A percentile compares a stretch with the other conserved stretches of the same genome.
Evolutionary conservation across 768 basidiomycete genomes (phyloP).

Genomic region (Hygrocybe coccinea): DNA sequence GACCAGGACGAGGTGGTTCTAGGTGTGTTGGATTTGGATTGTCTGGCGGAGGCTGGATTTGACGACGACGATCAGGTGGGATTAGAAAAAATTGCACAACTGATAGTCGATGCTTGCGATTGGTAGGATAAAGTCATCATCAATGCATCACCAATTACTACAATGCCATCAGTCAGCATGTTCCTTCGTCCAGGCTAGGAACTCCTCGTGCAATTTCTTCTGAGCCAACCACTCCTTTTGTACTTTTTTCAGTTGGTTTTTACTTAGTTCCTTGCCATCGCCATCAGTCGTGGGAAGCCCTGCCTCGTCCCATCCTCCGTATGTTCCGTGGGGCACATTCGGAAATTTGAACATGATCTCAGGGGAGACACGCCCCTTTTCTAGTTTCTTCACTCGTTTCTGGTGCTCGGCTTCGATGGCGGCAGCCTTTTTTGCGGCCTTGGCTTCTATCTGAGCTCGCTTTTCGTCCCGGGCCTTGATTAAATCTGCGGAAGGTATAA

Average conservation of each 20-base stretch:
- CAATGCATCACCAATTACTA: background rate
- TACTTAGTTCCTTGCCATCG: conserved; percentile 80
- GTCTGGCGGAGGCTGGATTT: conserved; percentile 66
- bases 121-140: conserved; percentile 42
- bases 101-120: conserved; percentile 60
- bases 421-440: conserved; percentile 74
- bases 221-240: conserved; percentile 70
- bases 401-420: conserved; percentile 57
- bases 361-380: conserved; percentile 75
- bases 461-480: conserved; percentile 88
- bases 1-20: conserved; percentile 30
- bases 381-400: conserved; percentile 73
- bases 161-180: conserved; percentile 13
- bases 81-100: conserved; percentile 62
- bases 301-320: conserved; percentile 75
- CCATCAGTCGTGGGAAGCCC: conserved; percentile 85
- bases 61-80: conserved; percentile 73
- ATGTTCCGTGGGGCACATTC: conserved; percentile 65
- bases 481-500: conserved; percentile 77
- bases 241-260: conserved; percentile 72
- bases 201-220: conserved; percentile 77
- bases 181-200: conserved; percentile 44
- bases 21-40: conserved; percentile 84
- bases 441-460: conserved; percentile 65
- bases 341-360: conserved; percentile 82